Conservation (phyloP, 2,329 filamentous ascomycete species). For the Pestalotiopsis sp. region DNA sequence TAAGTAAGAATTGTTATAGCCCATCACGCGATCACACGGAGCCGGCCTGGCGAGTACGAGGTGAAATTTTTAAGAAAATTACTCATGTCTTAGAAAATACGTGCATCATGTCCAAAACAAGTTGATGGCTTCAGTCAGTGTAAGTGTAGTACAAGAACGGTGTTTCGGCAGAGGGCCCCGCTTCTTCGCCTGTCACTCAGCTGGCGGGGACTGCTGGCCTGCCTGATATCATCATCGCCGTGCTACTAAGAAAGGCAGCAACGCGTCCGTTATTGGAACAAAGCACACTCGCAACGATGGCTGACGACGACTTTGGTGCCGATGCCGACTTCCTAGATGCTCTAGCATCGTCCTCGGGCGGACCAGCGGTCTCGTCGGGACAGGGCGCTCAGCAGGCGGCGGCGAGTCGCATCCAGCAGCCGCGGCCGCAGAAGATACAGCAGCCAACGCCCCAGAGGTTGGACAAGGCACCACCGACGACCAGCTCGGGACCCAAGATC, state of each 20-base stretch:
- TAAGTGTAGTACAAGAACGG: too few relatives aligned
- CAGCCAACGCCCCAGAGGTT: slow-evolving; percentile 41
- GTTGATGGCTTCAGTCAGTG: too few relatives aligned
- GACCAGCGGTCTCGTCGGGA: slow-evolving; percentile 17
- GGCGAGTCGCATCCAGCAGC: slow-evolving; percentile 38
- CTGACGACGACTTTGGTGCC: slow-evolving; percentile 49
- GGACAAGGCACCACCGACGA: slow-evolving; percentile 50
- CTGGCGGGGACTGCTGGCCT: not conserved
- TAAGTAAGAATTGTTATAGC: too few relatives aligned
- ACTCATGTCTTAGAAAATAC: too few relatives aligned
- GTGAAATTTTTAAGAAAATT: too few relatives aligned
- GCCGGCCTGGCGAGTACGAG: too few relatives aligned
- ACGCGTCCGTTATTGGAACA: not conserved
- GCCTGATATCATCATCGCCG: not conserved
- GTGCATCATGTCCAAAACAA: too few relatives aligned
- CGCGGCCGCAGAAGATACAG: slow-evolving; percentile 44
- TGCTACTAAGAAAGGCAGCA: not conserved
- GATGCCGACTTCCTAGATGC: slow-evolving; percentile 44
- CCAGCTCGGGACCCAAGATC: slow-evolving; percentile 53
- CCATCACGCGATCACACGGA: too few relatives aligned
- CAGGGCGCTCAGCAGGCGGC: slow-evolving; percentile 21
- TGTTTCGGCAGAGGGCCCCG: not conserved
- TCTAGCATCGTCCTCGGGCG: slow-evolving; percentile 30
- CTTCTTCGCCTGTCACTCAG: not conserved
- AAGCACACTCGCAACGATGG: slow-evolving; percentile 25